These are phyloP conservation scores for Alternaria novae-zelandiae DNA, from an alignment of 2,329 filamentous ascomycete genomes.

Conservation along the genomic window DNA sequence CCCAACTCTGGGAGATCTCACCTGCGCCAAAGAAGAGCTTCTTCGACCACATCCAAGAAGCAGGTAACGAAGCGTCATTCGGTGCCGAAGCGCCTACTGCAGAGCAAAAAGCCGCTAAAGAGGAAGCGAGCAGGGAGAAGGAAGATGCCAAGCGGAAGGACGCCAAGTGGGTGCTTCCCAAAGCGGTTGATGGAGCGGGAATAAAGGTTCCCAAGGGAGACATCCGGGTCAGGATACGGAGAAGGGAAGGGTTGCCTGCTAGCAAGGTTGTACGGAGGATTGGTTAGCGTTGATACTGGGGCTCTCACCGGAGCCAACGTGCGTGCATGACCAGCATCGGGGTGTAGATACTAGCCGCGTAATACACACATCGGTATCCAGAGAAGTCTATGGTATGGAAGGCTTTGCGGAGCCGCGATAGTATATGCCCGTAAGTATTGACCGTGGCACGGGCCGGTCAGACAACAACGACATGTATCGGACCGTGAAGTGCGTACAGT, in stretches of 20 bases:
- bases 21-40: conserved; percentile 43
- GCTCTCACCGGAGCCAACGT: conserved; percentile 1
- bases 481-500: background rate
- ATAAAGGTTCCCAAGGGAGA: conserved; percentile 60
- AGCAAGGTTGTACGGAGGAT: conserved; percentile 17
- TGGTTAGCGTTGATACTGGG: conserved; percentile 10
- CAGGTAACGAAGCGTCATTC: conserved; percentile 37
- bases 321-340: background rate
- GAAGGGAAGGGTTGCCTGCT: conserved; percentile 35
- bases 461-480: background rate
- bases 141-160: conserved; percentile 15
- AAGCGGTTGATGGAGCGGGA: conserved; percentile 53
- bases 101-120: conserved; percentile 15
- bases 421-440: background rate
- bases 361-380: background rate
- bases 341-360: background rate
- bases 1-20: conserved; percentile 45
- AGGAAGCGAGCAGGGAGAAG: conserved; percentile 13
- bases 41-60: conserved; percentile 41
- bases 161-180: conserved; percentile 58
- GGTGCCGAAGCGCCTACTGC: conserved; percentile 30
- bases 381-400: background rate
- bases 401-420: background rate
- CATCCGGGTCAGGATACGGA: conserved; percentile 61
- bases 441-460: background rate